phyloP scores from a whole-genome alignment of 2,329 filamentous ascomycete species.

The Penicillium sp. region DNA sequence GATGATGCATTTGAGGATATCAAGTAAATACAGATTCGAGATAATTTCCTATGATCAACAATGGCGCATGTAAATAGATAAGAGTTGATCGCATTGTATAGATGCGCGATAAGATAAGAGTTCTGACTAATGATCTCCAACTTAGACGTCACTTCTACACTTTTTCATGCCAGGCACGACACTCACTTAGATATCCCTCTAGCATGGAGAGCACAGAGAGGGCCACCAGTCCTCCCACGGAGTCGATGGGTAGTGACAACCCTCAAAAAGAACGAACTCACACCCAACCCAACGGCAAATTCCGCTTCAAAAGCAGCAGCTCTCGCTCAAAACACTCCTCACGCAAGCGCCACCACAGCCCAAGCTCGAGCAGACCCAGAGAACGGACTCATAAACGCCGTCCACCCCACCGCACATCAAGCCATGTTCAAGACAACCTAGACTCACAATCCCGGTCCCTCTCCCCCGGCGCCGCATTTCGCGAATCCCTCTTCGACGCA shows the following conservation, averaged over 20 bases:
- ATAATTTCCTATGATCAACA: background rate
- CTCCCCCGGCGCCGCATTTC: conserved; percentile 75
- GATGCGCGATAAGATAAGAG: background rate
- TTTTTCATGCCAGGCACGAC: background rate
- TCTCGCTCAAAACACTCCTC: conserved; percentile 15
- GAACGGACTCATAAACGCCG: background rate
- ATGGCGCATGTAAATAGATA: background rate
- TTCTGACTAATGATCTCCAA: background rate
- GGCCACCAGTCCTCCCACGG: background rate
- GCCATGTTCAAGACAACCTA: background rate
- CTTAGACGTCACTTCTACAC: background rate
- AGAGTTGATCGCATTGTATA: background rate
- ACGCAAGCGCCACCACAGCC: conserved; percentile 26
- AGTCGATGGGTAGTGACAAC: background rate
- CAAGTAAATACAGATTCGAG: background rate
- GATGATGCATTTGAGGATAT: conserved; percentile 4
- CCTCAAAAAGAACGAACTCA: conserved; percentile 3
- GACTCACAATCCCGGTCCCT: conserved; percentile 34
- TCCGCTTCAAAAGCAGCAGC: conserved; percentile 21
- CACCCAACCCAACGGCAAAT: conserved; percentile 9
- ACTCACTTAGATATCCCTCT: background rate
- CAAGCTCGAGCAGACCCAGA: background rate
- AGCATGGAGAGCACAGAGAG: conserved; percentile 1
- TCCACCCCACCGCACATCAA: background rate
- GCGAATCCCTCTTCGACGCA: conserved; percentile 92